A percentile compares a stretch with the other conserved stretches of the same genome.
Conservation (phyloP, 345 rosid species). For the Hibiscus tridactylites region DNA sequence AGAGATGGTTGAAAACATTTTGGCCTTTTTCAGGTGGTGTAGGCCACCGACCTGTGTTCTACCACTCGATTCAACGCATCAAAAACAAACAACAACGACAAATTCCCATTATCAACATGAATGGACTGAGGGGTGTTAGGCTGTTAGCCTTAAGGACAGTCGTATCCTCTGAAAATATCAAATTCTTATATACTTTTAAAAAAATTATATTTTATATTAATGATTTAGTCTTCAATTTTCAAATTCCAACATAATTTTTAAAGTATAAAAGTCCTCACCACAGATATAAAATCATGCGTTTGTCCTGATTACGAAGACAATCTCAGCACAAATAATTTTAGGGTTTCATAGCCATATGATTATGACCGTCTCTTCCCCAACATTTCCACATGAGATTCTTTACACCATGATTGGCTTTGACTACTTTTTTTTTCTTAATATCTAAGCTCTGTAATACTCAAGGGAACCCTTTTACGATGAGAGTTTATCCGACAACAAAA, state of each 20-base stretch:
- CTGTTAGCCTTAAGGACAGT: too few relatives aligned
- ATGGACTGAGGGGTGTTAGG: too few relatives aligned
- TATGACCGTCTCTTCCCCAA: slow-evolving; percentile 42
- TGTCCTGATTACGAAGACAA: background rate
- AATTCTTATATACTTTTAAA: too few relatives aligned
- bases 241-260: too few relatives aligned
- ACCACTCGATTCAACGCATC: slow-evolving; percentile 38
- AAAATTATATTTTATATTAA: too few relatives aligned
- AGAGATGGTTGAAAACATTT: slow-evolving; percentile 17
- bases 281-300: too few relatives aligned
- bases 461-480: slow-evolving; percentile 13
- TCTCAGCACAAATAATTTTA: background rate
- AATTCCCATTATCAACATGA: slow-evolving; percentile 9
- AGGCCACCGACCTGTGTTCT: slow-evolving; percentile 31
- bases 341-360: slow-evolving; percentile 10
- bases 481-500: background rate
- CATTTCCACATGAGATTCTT: slow-evolving; percentile 65
- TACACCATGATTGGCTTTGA: slow-evolving; percentile 76
- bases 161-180: too few relatives aligned
- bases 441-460: slow-evolving; percentile 17
- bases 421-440: slow-evolving; percentile 34
- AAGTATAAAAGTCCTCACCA: too few relatives aligned
- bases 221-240: too few relatives aligned
- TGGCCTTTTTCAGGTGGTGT: slow-evolving; percentile 27
- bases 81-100: slow-evolving; percentile 12